Percentiles rank a stretch among this genome's conserved stretches.
phyloP scores from a whole-genome alignment of 2,329 filamentous ascomycete genomes.

The Aureobasidium mangrovei region DNA sequence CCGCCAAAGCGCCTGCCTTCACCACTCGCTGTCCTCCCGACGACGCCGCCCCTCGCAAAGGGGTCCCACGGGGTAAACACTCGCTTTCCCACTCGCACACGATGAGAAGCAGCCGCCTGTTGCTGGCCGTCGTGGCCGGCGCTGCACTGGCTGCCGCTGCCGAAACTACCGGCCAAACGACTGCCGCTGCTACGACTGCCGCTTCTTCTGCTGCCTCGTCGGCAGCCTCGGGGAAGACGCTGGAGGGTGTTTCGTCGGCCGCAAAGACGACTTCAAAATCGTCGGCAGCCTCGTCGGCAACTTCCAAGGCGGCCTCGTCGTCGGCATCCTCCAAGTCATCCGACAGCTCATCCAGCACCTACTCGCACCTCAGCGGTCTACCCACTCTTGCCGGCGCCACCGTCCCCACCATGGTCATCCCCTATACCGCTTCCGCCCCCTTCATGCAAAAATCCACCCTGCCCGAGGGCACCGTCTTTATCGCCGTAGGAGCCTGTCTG shows the following conservation, averaged over 20 bases:
- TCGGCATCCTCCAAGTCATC: background rate
- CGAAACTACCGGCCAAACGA: background rate
- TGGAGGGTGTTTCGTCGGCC: slow-evolving; percentile 2
- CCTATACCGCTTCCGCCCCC: slow-evolving; percentile 73
- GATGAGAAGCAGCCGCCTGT: slow-evolving; percentile 1
- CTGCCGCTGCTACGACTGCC: background rate
- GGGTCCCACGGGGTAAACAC: slow-evolving; percentile 3
- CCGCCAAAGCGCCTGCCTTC: background rate
- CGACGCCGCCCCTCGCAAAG: background rate
- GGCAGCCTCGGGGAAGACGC: background rate
- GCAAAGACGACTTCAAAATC: background rate
- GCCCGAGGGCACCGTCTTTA: slow-evolving; percentile 93
- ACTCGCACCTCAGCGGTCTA: slow-evolving; percentile 30
- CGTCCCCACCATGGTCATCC: slow-evolving; percentile 64
- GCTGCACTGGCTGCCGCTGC: slow-evolving; percentile 1
- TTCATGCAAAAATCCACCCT: slow-evolving; percentile 83
- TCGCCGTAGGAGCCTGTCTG: slow-evolving; percentile 80
- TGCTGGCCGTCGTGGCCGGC: slow-evolving; percentile 1
- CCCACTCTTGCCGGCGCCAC: slow-evolving; percentile 49
- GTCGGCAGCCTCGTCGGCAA: background rate
- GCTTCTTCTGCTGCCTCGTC: background rate
- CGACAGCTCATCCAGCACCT: background rate
- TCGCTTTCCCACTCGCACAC: background rate
- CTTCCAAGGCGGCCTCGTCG: background rate
- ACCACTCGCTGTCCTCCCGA: background rate